Percentiles rank a stretch among this genome's conserved stretches.
Evolutionary conservation across 176 grass and related monocot genomes (phyloP).

Genomic region (Eremochloa ophiuroides): DNA sequence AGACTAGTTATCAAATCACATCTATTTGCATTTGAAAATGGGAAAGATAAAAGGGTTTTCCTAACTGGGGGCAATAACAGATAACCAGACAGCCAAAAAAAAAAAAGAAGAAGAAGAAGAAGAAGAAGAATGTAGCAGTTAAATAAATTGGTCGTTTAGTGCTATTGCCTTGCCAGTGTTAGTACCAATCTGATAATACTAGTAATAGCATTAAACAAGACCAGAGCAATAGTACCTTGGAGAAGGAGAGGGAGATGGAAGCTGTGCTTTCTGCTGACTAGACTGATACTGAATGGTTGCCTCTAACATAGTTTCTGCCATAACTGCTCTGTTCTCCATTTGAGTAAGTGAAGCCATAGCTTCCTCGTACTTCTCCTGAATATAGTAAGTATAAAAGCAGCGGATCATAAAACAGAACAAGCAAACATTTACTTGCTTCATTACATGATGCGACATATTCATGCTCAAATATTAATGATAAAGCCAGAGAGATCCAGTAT

Average conservation of each 20-base stretch:
- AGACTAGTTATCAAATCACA: background rate
- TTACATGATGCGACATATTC: constrained; percentile 19
- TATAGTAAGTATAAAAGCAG: constrained; percentile 30
- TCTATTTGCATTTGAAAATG: background rate
- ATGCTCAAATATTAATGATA: constrained; percentile 7
- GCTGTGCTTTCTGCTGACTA: constrained; percentile 87
- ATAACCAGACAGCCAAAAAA: constrained; percentile 1
- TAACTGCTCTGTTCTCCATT: constrained; percentile 95
- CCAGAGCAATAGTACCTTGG: constrained; percentile 49
- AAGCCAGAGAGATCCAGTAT: constrained; percentile 6
- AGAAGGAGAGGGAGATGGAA: constrained; percentile 65
- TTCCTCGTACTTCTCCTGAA: constrained; percentile 87
- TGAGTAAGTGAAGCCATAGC: constrained; percentile 55
- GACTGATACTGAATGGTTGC: constrained; percentile 98
- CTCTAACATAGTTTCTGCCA: constrained; percentile 98
- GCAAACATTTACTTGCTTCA: constrained; percentile 11
- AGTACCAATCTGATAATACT: constrained; percentile 3
- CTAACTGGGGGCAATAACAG: background rate
- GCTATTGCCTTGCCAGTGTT: background rate
- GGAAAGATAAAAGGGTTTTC: background rate
- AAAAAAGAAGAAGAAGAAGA: constrained; percentile 5
- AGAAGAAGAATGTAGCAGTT: constrained; percentile 10
- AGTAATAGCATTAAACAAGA: constrained; percentile 34
- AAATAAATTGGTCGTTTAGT: background rate
- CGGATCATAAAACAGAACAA: constrained; percentile 4